Base-by-base conservation (phyloP, 805 yeast species). In the Schizosaccharomyces japonicus region DNA sequence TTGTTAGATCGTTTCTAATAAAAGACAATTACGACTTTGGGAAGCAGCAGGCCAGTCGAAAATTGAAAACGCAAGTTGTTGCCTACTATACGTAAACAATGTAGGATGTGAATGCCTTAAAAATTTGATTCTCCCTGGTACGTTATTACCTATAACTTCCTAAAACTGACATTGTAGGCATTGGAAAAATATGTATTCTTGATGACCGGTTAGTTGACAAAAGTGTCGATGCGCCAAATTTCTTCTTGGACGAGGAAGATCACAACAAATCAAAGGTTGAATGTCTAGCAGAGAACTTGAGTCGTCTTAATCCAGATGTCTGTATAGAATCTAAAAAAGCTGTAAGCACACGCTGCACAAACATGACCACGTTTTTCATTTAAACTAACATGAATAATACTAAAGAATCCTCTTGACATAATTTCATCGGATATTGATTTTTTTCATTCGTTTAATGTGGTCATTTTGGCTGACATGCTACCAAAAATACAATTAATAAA, bases 21-120 rank as follows among this genome's bases (percentile, higher is more conserved):
- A 85, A 60, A 69, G 98, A 33, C 96, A 87, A 58, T 63, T 87
- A 50, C 70, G 95, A 32, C 63, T 87, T 13, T 87, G 96, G 96
- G 84, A 81, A 1, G 56, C 69, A 0, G 60, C 68, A 8, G 98
- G 95, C 2, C 98, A 87, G 56, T 50, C 59, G 3, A 63, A 66
- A 5, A 64, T 87, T 15, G 72, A 72, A 29, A 55, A 57, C 1
- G 65, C 85, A 0, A 74, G 70, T 49, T 66, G 84, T 2, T 71
- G 83, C 49, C 59, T 83, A 2, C 54, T 83, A 2, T 72, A 73
- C 42, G 74, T 75, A 4, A 65, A 73, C 1, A 56, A 75, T 0
- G 65, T 76, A 0, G 73, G 78, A 1, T 68, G 75, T 2, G 96
- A 87, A 59, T 61, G 73, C 2, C 59, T 79, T 33, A 85, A 87